Evolutionary conservation across 2,329 filamentous ascomycete genomes (phyloP), one percentile per base, ranked within the genome.

Genomic region (Venturiaceae sp.): DNA sequence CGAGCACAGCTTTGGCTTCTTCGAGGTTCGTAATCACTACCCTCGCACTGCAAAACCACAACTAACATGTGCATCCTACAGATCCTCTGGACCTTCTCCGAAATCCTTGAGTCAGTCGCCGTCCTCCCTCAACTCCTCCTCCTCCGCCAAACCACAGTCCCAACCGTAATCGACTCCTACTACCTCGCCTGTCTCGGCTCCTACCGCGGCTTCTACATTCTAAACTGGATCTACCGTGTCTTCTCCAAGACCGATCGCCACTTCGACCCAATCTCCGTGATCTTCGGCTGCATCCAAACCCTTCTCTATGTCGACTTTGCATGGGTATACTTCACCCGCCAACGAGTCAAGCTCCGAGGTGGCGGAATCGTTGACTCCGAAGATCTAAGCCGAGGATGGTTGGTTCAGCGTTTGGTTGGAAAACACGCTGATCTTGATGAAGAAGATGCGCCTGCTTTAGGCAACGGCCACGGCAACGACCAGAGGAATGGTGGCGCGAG

Each of bases 141-240:
- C 46, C 83, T 97, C 14, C 88, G 92, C 60, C 91, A 96, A 72
- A 96, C 92, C n/a, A 91, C 86, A 28, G 90, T 96, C 0, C 92
- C 92, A 0, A 97, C 92, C 53, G 92, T 96, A 52, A 92, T 97
- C 74, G 90, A 96, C 71, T 95, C 90, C n/a, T 96, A 88, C 75
- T 97, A 97, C 73, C 87, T 97, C 58, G 78, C 94, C 54, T 85
- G 90, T 0, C 82, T 96, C 1, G 92, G 92, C 36, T 86, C 86
- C 13, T 97, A 96, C 75, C 88, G 92, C 59, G 88, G 80, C 53
- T 83, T 96, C 62, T 96, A 97, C 74, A 86, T 95, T 61, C 72
- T 96, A 53, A 96, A 96, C 72, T 97, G 92, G 92, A 86, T 96
- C 64, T 75, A 83, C 61, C 84, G 88, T 33, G 80, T 28, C 63